These are phyloP conservation scores for Dryadomyces sulphureus DNA, from an alignment of 2,329 filamentous ascomycete genomes.

Conservation along the genomic window DNA sequence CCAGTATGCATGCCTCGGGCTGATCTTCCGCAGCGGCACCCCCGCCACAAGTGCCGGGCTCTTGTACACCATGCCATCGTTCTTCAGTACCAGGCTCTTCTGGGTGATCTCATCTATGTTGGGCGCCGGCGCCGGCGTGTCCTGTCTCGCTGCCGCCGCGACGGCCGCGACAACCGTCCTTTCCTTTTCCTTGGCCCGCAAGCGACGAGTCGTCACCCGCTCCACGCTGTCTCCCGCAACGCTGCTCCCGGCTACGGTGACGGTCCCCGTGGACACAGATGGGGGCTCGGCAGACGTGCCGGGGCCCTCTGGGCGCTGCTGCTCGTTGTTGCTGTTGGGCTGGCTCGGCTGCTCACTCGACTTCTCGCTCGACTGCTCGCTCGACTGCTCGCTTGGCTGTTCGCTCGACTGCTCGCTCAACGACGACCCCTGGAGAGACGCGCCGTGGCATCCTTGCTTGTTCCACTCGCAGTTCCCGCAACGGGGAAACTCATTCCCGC, in stretches of 20 bases:
- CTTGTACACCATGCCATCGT: slow-evolving; percentile 34
- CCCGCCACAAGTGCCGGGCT: slow-evolving; percentile 36
- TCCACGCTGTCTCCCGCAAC: too few relatives aligned
- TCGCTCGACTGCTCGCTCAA: not conserved
- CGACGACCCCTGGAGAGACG: not conserved
- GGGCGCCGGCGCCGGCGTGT: too few relatives aligned
- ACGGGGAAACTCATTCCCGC: slow-evolving; percentile 25
- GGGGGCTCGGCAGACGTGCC: too few relatives aligned
- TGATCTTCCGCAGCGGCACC: slow-evolving; percentile 37
- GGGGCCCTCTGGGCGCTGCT: too few relatives aligned
- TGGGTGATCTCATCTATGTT: slow-evolving; percentile 27
- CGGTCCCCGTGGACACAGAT: too few relatives aligned
- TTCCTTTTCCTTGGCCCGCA: not conserved
- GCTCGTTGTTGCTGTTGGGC: too few relatives aligned
- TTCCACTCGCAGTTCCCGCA: slow-evolving; percentile 40
- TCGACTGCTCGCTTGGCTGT: not conserved
- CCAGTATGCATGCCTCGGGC: slow-evolving; percentile 37
- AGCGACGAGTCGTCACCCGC: too few relatives aligned
- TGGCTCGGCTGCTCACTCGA: not conserved
- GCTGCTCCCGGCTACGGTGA: too few relatives aligned
- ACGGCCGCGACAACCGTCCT: not conserved
- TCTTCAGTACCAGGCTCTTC: slow-evolving; percentile 26
- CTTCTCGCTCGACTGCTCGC: not conserved
- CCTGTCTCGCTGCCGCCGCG: not conserved
- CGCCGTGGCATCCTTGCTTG: slow-evolving; percentile 17